phyloP scores from a whole-genome alignment of 768 basidiomycete species.

The Lyophyllum atratum region DNA sequence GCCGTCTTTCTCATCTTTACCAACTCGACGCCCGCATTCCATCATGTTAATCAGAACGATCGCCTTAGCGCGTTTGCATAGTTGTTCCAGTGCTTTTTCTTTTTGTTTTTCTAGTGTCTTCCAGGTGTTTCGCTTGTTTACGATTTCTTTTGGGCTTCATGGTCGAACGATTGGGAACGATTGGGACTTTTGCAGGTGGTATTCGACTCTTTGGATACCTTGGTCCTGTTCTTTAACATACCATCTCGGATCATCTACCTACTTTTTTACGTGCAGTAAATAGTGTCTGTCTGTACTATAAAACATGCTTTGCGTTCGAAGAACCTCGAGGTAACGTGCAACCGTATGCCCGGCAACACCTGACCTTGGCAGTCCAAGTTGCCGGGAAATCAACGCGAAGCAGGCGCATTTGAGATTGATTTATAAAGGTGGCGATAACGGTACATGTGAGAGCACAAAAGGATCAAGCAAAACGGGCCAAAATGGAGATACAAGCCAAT shows the following conservation, averaged over 20 bases:
- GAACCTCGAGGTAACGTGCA: not conserved
- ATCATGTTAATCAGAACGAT: not conserved
- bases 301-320: not conserved
- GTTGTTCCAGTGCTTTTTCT: not conserved
- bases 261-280: not conserved
- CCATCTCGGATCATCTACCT: not conserved
- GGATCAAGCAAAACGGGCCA: not conserved
- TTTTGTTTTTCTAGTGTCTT: not conserved
- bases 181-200: not conserved
- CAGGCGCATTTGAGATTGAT: too few species aligned
- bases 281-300: not conserved
- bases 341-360: too few species aligned
- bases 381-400: too few species aligned
- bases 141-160: not conserved
- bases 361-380: too few species aligned
- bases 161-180: not conserved
- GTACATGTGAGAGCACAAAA: not conserved
- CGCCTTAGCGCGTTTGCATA: not conserved
- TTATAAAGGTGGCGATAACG: not conserved
- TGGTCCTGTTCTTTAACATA: not conserved
- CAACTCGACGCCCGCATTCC: not conserved
- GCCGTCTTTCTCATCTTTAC: not conserved
- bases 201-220: not conserved
- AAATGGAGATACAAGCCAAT: conserved; percentile 7
- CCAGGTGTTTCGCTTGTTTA: not conserved